These are phyloP conservation scores for Dimocarpus longan DNA, from an alignment of 345 rosid species.

Conservation along the genomic window DNA sequence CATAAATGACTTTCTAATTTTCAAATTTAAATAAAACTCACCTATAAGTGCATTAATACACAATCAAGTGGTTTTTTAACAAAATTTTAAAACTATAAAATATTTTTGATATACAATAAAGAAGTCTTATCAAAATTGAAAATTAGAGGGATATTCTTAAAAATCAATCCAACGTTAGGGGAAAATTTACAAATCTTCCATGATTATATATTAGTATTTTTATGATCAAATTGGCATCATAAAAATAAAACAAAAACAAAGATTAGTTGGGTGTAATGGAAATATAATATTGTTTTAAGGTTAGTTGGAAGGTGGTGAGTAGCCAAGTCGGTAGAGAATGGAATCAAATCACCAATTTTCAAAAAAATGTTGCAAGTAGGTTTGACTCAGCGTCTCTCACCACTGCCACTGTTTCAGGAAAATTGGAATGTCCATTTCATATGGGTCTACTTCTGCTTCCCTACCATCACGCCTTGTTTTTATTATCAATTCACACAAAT, in stretches of 20 bases:
- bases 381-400: neutral
- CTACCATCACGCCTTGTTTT: slow-evolving; percentile 2
- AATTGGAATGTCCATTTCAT: neutral
- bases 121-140: too few species aligned
- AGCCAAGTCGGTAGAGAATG: neutral
- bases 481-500: neutral
- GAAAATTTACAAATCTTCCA: too few species aligned
- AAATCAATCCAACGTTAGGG: too few species aligned
- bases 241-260: too few species aligned
- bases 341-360: neutral
- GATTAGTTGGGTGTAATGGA: neutral
- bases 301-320: neutral
- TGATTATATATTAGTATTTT: too few species aligned
- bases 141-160: too few species aligned
- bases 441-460: neutral
- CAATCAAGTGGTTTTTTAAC: too few species aligned
- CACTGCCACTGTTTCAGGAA: neutral
- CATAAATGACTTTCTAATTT: too few species aligned
- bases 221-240: neutral
- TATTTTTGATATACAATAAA: too few species aligned
- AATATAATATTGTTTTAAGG: neutral
- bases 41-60: too few species aligned
- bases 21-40: too few species aligned
- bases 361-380: neutral
- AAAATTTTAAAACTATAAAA: too few species aligned